These are phyloP conservation scores for Phylloporus gajari DNA, from an alignment of 1,284 basidiomycete genomes.

Conservation along the genomic window DNA sequence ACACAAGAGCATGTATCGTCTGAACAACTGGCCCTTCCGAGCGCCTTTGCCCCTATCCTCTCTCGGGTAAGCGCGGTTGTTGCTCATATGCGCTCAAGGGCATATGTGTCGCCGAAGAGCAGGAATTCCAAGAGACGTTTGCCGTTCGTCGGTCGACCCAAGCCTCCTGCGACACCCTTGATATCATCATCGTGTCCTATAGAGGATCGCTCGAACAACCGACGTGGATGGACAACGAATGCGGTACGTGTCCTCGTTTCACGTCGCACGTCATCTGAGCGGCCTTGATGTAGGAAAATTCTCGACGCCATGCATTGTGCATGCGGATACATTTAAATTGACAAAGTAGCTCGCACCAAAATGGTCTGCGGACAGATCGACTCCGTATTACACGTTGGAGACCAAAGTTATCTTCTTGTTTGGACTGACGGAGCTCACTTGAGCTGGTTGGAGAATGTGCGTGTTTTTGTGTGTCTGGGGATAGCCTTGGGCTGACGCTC, in stretches of 20 bases:
- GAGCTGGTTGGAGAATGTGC: constrained; percentile 56
- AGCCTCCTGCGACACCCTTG: constrained; percentile 30
- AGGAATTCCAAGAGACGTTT: constrained; percentile 45
- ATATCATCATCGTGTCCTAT: constrained; percentile 41
- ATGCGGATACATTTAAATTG: constrained; percentile 48
- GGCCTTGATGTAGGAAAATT: constrained; percentile 49
- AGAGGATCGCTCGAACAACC: constrained; percentile 34
- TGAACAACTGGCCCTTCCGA: constrained; percentile 38
- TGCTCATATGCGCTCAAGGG: constrained; percentile 34
- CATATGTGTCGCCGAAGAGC: constrained; percentile 44
- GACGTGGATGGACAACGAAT: constrained; percentile 38
- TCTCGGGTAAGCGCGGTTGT: constrained; percentile 35
- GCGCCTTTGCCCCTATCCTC: constrained; percentile 45
- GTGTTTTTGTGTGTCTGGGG: constrained; percentile 13
- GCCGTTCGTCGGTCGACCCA: constrained; percentile 36
- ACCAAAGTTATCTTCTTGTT: constrained; percentile 55
- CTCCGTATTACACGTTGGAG: constrained; percentile 48
- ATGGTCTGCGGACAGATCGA: constrained; percentile 25
- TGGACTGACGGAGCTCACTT: constrained; percentile 58
- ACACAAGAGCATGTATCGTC: constrained; percentile 28
- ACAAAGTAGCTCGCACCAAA: constrained; percentile 31
- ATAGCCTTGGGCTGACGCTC: constrained; percentile 19
- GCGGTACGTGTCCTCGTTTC: constrained; percentile 20
- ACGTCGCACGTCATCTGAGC: not conserved
- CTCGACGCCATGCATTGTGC: constrained; percentile 50